Conservation (phyloP, 345 rosid species). For the Sonneratia alba region DNA sequence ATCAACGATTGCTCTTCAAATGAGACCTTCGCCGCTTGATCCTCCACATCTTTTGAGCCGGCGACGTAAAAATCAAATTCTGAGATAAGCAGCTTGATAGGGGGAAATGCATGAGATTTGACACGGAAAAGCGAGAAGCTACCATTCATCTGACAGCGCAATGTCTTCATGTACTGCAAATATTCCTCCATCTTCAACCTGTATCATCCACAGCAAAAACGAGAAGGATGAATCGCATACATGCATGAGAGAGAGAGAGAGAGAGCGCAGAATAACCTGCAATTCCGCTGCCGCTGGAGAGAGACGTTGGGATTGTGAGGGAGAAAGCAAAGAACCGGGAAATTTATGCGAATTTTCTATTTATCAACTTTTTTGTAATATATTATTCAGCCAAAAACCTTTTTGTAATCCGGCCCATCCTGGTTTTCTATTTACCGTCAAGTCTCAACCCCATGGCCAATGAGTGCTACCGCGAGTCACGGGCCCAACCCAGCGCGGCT, state of each 20-base stretch:
- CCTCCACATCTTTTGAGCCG: slow-evolving; percentile 49
- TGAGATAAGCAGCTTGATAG: not conserved
- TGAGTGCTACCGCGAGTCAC: no score
- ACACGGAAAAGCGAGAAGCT: slow-evolving; percentile 1
- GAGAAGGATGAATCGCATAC: slow-evolving; percentile 1
- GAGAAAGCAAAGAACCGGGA: not conserved
- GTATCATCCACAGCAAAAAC: slow-evolving; percentile 2
- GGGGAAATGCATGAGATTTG: not conserved
- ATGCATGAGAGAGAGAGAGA: not conserved
- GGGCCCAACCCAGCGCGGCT: no score
- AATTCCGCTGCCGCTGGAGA: not conserved
- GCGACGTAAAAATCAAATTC: not conserved
- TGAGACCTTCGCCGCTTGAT: slow-evolving; percentile 62
- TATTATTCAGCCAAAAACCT: no score
- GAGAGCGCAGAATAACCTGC: not conserved
- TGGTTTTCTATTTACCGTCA: no score
- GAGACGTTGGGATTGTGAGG: not conserved
- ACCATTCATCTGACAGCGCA: slow-evolving; percentile 81
- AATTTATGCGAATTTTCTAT: no score
- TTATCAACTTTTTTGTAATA: no score
- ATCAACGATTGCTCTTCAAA: slow-evolving; percentile 58
- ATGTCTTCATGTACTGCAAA: slow-evolving; percentile 63
- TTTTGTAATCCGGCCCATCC: no score
- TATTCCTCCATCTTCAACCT: slow-evolving; percentile 62
- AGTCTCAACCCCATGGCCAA: no score